phyloP scores from a whole-genome alignment of 257 asterid species.

The Asclepias syriaca region DNA sequence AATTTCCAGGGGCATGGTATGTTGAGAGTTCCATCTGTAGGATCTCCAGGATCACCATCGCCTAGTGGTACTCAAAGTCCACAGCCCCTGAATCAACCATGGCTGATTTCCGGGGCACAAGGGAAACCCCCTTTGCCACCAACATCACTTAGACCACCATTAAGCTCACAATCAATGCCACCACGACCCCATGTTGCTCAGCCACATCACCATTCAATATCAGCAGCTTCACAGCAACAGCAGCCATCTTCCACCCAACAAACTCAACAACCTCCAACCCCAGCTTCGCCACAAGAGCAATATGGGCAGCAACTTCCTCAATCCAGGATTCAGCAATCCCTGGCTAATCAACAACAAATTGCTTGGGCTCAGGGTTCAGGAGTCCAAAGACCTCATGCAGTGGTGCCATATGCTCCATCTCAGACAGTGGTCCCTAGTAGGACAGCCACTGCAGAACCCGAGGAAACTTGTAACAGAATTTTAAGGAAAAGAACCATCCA shows the following conservation, averaged over 20 bases:
- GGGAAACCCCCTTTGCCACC: conserved; percentile 76
- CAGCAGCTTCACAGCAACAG: conserved; percentile 47
- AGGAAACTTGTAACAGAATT: conserved; percentile 52
- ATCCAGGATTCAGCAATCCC: conserved; percentile 51
- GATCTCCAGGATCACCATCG: conserved; percentile 53
- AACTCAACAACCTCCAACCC: conserved; percentile 43
- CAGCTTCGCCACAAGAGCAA: conserved; percentile 56
- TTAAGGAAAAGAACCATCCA: conserved; percentile 82
- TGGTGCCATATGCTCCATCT: conserved; percentile 36
- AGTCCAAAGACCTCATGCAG: conserved; percentile 51
- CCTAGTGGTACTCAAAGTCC: conserved; percentile 48
- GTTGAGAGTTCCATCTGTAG: conserved; percentile 59
- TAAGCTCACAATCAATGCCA: conserved; percentile 52
- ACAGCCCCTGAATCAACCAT: conserved; percentile 67
- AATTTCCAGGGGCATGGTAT: conserved; percentile 75
- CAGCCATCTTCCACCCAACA: conserved; percentile 42
- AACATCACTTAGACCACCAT: conserved; percentile 60
- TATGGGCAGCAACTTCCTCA: conserved; percentile 48
- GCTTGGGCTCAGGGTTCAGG: conserved; percentile 55
- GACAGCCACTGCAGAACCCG: conserved; percentile 44
- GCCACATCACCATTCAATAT: conserved; percentile 45
- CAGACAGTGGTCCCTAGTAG: conserved; percentile 36
- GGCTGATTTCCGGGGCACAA: conserved; percentile 69
- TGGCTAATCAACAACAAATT: conserved; percentile 60
- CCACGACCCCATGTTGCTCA: conserved; percentile 60